Conservation (phyloP, 352 stramenopile genomes). For the Plasmopara muralis region DNA sequence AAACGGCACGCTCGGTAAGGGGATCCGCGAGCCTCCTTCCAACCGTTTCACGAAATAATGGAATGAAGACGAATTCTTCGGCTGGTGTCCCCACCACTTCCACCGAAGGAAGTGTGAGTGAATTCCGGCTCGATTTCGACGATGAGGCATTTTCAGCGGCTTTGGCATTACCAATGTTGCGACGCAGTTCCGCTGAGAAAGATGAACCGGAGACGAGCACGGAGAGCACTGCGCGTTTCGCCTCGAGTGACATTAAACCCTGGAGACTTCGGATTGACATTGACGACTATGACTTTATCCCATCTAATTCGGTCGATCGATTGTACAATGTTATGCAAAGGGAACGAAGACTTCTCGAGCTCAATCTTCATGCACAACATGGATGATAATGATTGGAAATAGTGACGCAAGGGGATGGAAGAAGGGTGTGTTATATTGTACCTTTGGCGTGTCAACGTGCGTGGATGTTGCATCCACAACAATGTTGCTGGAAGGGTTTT, state of each 20-base stretch:
- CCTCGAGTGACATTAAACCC: constrained; percentile 10
- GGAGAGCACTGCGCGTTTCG: constrained; percentile 2
- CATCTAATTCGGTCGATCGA: constrained; percentile 1
- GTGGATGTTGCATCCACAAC: too few relatives aligned
- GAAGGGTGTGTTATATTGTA: too few relatives aligned
- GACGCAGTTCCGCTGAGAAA: constrained; percentile 10
- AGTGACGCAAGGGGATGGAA: too few relatives aligned
- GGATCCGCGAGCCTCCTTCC: not conserved
- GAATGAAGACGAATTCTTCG: constrained; percentile 16
- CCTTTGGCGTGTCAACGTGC: too few relatives aligned
- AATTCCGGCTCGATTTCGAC: constrained; percentile 21
- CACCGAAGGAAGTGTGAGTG: constrained; percentile 11
- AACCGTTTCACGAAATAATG: constrained; percentile 1
- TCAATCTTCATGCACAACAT: constrained; percentile 15
- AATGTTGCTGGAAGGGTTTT: too few relatives aligned
- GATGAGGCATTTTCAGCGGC: constrained; percentile 22
- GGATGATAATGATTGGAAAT: too few relatives aligned
- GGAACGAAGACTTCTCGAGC: constrained; percentile 10
- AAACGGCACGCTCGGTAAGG: not conserved
- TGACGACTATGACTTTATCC: constrained; percentile 23
- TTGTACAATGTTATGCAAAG: constrained; percentile 8
- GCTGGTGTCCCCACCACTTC: constrained; percentile 14
- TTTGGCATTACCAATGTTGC: constrained; percentile 16
- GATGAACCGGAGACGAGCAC: constrained; percentile 6
- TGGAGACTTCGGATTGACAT: constrained; percentile 12